phyloP scores from a whole-genome alignment of 2,329 filamentous ascomycete species.

The Fulvia fulva region DNA sequence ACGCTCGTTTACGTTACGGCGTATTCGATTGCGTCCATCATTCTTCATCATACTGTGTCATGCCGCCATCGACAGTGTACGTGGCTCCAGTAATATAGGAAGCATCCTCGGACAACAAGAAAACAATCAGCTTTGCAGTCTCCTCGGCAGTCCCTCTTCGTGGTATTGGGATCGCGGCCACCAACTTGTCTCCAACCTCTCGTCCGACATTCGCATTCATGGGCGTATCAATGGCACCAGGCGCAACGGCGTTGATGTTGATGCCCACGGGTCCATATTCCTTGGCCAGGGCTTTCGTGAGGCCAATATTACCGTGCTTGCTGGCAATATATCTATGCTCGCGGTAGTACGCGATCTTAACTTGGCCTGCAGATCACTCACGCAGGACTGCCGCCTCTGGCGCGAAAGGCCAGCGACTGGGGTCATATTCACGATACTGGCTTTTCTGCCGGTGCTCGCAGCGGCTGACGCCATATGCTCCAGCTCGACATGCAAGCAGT shows the following conservation, averaged over 20 bases:
- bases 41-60: not conserved
- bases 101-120: constrained; percentile 44
- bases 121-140: constrained; percentile 44
- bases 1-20: too few relatives aligned
- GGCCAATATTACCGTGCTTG: constrained; percentile 21
- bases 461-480: not conserved
- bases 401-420: not conserved
- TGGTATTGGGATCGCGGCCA: not conserved
- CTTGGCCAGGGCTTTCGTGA: constrained; percentile 16
- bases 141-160: constrained; percentile 27
- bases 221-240: constrained; percentile 31
- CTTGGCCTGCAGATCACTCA: not conserved
- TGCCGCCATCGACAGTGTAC: constrained; percentile 45
- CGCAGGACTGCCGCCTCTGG: not conserved
- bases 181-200: not conserved
- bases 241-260: constrained; percentile 22
- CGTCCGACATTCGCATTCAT: constrained; percentile 24
- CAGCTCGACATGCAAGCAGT: constrained; percentile 48
- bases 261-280: constrained; percentile 18
- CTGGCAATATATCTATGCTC: constrained; percentile 2
- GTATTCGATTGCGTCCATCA: too few relatives aligned
- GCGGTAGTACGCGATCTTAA: not conserved
- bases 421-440: not conserved
- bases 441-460: not conserved
- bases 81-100: constrained; percentile 46